phyloP scores from a whole-genome alignment of 2,329 filamentous ascomycete species.

The Ceratocystis cubensis region DNA sequence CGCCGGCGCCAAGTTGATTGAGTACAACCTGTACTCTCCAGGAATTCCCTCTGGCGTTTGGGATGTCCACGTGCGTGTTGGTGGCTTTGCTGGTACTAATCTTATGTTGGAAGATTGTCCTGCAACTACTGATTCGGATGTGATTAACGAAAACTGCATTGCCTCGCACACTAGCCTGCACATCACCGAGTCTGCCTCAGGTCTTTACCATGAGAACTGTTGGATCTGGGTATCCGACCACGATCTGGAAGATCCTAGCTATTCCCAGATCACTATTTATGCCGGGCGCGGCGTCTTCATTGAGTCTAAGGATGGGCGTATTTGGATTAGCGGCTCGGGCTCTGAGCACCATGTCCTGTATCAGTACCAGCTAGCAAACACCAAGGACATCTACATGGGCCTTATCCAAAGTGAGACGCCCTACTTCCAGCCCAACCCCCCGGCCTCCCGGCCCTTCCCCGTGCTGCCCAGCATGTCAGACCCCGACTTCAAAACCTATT shows the following conservation, averaged over 20 bases:
- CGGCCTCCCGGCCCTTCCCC: constrained; percentile 45
- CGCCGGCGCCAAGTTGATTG: constrained; percentile 55
- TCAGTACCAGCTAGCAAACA: constrained; percentile 52
- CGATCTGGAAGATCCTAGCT: constrained; percentile 39
- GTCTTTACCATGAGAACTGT: constrained; percentile 34
- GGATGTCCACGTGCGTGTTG: constrained; percentile 67
- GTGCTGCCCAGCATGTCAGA: constrained; percentile 34
- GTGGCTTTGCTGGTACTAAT: constrained; percentile 57
- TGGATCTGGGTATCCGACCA: constrained; percentile 42
- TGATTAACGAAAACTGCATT: constrained; percentile 29
- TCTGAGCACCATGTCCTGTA: constrained; percentile 56
- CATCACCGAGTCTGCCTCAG: constrained; percentile 30
- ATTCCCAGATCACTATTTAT: constrained; percentile 40
- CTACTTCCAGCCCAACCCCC: constrained; percentile 57
- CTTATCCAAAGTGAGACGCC: constrained; percentile 58
- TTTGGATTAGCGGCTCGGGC: constrained; percentile 53
- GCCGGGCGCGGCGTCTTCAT: constrained; percentile 40
- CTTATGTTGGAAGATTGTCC: constrained; percentile 55
- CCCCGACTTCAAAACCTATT: constrained; percentile 40
- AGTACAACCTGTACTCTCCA: constrained; percentile 54
- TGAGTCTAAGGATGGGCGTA: constrained; percentile 28
- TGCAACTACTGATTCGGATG: constrained; percentile 34
- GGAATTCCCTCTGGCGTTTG: constrained; percentile 45
- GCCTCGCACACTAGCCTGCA: constrained; percentile 35
- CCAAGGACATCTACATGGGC: constrained; percentile 49